These are phyloP conservation scores for Tetrahymena malaccensis DNA, from an alignment of 73 alveolate species.

Conservation along the genomic window DNA sequence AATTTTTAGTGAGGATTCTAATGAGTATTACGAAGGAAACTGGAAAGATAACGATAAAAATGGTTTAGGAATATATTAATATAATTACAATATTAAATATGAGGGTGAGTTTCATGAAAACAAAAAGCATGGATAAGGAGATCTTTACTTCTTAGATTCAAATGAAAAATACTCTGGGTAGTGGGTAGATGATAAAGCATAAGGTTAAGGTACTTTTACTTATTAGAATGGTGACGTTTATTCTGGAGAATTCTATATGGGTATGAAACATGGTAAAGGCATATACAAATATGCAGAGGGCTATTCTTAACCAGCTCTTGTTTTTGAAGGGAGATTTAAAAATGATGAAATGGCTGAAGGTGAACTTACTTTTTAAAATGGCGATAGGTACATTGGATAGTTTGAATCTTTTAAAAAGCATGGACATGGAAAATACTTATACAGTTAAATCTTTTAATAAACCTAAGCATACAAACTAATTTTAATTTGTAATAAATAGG, in stretches of 20 bases:
- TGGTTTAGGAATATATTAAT: not conserved
- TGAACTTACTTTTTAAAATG: not conserved
- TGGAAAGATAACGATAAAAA: slow-evolving; percentile 1
- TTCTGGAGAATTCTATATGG: slow-evolving; percentile 10
- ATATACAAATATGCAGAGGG: not conserved
- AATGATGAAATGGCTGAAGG: not conserved
- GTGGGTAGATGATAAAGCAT: not conserved
- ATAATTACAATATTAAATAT: not conserved
- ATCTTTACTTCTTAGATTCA: not conserved
- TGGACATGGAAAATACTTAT: not conserved
- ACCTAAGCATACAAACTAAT: not conserved
- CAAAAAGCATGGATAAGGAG: not conserved
- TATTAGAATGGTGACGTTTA: slow-evolving; percentile 30
- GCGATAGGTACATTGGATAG: not conserved
- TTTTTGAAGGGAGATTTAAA: not conserved
- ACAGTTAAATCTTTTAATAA: not conserved
- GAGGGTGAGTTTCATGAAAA: slow-evolving; percentile 20
- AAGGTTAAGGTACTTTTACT: slow-evolving; percentile 11
- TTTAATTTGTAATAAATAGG: not conserved
- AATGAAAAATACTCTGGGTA: not conserved
- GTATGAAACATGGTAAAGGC: not conserved
- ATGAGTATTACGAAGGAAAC: slow-evolving; percentile 4
- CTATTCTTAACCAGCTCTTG: not conserved
- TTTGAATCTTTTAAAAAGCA: not conserved
- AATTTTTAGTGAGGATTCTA: not conserved